Evolutionary conservation across 306 rosid species (phyloP).

Genomic region (Casuarina equisetifolia): DNA sequence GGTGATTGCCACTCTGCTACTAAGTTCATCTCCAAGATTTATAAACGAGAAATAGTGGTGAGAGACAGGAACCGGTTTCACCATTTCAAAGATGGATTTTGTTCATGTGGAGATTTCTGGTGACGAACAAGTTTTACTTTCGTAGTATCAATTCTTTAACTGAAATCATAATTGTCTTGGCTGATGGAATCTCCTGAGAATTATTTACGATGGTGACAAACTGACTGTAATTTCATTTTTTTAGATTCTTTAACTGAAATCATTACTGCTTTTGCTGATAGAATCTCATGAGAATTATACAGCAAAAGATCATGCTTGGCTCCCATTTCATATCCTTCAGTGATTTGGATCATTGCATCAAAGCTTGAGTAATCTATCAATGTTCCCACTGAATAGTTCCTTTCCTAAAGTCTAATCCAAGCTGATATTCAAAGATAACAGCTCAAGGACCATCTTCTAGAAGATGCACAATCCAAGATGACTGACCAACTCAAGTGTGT

Average conservation of each 20-base stretch:
- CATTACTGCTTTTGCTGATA: neutral
- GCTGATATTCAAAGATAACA: neutral
- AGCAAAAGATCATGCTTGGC: neutral
- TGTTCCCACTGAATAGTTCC: neutral
- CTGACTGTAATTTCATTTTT: neutral
- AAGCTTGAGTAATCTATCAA: neutral
- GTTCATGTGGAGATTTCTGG: constrained; percentile 89
- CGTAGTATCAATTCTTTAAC: neutral
- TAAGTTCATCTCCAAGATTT: constrained; percentile 76
- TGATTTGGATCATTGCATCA: neutral
- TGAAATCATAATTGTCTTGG: neutral
- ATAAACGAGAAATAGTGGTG: constrained; percentile 68
- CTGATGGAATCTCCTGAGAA: neutral
- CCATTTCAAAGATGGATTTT: constrained; percentile 71
- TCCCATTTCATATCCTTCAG: neutral
- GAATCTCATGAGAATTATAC: neutral
- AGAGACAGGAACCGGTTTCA: constrained; percentile 89
- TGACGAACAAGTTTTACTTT: constrained; percentile 30
- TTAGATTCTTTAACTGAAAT: neutral
- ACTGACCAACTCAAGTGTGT: neutral
- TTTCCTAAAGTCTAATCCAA: neutral
- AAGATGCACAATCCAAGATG: neutral
- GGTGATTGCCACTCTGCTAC: constrained; percentile 91
- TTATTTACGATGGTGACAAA: neutral
- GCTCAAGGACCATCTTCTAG: neutral